Conservation (phyloP, 2,329 filamentous ascomycete genomes). For the Trichoderma cornu-damae region DNA sequence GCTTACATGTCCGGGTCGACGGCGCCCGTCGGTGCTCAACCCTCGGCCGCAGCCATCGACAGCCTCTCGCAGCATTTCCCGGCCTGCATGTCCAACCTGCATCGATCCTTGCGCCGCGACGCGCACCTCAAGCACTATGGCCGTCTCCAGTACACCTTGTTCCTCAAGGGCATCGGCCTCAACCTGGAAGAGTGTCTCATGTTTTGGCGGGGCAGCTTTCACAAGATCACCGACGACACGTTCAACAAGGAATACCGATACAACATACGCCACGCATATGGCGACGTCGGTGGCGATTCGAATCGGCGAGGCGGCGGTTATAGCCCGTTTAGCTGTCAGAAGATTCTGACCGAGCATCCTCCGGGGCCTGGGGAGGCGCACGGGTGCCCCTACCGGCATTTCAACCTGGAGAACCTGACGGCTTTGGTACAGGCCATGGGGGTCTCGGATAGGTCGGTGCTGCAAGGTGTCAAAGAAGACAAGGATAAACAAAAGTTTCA, state of each 20-base stretch:
- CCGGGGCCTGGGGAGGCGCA: slow-evolving; percentile 84
- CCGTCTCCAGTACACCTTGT: slow-evolving; percentile 89
- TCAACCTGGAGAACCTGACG: slow-evolving; percentile 79
- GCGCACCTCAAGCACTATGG: slow-evolving; percentile 90
- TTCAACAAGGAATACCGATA: slow-evolving; percentile 99
- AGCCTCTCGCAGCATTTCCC: slow-evolving; percentile 76
- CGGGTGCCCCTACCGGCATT: slow-evolving; percentile 95
- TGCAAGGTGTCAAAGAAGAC: slow-evolving; percentile 81
- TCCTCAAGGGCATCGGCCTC: slow-evolving; percentile 92
- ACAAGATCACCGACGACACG: slow-evolving; percentile 80
- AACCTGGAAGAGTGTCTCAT: slow-evolving; percentile 84
- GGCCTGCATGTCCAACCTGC: slow-evolving; percentile 89
- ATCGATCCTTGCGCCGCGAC: slow-evolving; percentile 78
- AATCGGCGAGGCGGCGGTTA: slow-evolving; percentile 85
- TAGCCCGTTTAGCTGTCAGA: slow-evolving; percentile 88
- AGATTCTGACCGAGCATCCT: slow-evolving; percentile 83
- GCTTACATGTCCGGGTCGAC: slow-evolving; percentile 62
- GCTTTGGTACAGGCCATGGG: slow-evolving; percentile 71
- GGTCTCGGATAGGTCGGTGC: slow-evolving; percentile 68
- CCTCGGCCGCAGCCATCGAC: slow-evolving; percentile 76
- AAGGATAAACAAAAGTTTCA: slow-evolving; percentile 85
- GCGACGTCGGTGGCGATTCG: slow-evolving; percentile 87
- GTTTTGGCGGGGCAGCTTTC: slow-evolving; percentile 88
- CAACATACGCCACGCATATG: slow-evolving; percentile 92
- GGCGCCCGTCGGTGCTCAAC: slow-evolving; percentile 63